Percentiles rank a stretch among this genome's conserved stretches.
Conservation (phyloP, 2,329 filamentous ascomycete genomes). For the Trichoderma sp. region DNA sequence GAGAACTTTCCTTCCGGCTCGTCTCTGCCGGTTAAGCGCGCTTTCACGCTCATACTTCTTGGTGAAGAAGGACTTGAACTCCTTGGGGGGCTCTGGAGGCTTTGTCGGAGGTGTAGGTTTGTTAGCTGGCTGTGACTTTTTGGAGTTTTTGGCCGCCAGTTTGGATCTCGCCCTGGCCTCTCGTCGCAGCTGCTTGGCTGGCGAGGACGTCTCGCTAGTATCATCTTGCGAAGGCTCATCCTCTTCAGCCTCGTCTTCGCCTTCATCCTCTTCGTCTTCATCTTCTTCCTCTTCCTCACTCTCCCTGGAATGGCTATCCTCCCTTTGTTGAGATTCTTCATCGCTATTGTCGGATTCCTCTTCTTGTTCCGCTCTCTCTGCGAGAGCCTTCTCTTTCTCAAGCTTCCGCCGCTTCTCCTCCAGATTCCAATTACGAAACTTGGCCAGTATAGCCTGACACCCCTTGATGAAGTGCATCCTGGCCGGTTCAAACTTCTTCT, state of each 20-base stretch:
- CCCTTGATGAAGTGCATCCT: constrained; percentile 81
- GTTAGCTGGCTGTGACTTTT: constrained; percentile 31
- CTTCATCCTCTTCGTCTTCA: constrained; percentile 39
- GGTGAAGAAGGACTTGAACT: constrained; percentile 83
- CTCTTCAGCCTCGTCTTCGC: constrained; percentile 24
- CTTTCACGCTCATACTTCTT: constrained; percentile 77
- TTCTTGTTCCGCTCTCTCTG: constrained; percentile 34
- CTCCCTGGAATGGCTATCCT: constrained; percentile 32
- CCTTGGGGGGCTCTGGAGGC: constrained; percentile 46
- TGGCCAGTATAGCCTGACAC: constrained; percentile 77
- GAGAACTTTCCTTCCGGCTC: constrained; percentile 65
- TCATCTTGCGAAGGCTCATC: constrained; percentile 53
- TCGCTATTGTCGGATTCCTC: constrained; percentile 35
- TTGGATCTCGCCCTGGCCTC: constrained; percentile 61
- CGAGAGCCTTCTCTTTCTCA: constrained; percentile 63
- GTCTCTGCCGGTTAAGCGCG: constrained; percentile 70
- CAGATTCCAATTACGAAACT: constrained; percentile 83
- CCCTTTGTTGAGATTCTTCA: constrained; percentile 28
- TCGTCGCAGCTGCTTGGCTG: constrained; percentile 70
- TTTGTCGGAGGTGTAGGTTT: constrained; percentile 30
- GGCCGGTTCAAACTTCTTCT: constrained; percentile 83
- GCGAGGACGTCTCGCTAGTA: constrained; percentile 43
- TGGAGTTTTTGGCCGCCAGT: constrained; percentile 38
- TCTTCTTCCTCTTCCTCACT: constrained; percentile 30
- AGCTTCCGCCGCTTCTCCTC: constrained; percentile 82